These are phyloP conservation scores for Plectranthus barbatus DNA, from an alignment of 257 asterid genomes.

Conservation along the genomic window DNA sequence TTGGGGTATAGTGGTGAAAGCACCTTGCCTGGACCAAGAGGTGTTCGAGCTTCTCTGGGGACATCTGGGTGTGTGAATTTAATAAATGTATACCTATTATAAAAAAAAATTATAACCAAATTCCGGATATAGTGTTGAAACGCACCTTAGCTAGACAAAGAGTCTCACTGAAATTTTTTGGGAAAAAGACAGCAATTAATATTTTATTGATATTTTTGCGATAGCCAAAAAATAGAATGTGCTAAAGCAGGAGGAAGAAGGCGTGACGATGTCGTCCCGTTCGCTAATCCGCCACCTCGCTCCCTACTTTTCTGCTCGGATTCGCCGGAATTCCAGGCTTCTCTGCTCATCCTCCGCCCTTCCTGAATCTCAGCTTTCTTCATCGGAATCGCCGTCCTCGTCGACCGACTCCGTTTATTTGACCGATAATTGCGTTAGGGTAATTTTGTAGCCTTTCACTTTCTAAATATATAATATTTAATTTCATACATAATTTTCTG, in stretches of 20 bases:
- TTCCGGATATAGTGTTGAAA: no score
- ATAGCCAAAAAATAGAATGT: slow-evolving; percentile 7
- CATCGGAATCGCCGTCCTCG: slow-evolving; percentile 35
- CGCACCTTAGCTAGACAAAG: no score
- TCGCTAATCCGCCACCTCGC: slow-evolving; percentile 47
- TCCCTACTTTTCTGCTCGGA: slow-evolving; percentile 44
- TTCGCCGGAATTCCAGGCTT: slow-evolving; percentile 64
- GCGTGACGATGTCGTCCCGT: slow-evolving; percentile 35
- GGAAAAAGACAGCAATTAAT: no score
- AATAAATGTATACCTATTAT: no score
- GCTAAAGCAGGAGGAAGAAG: slow-evolving; percentile 14
- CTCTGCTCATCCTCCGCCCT: slow-evolving; percentile 48
- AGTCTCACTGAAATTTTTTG: no score
- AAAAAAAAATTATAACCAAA: no score
- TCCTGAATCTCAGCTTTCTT: slow-evolving; percentile 27
- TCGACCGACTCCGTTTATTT: slow-evolving; percentile 36
- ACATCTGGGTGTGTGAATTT: no score
- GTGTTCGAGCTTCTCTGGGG: no score
- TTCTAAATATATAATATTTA: background rate
- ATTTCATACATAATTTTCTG: no score
- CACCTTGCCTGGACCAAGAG: no score
- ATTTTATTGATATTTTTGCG: no score
- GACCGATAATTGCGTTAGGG: slow-evolving; percentile 75
- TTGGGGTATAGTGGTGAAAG: no score
- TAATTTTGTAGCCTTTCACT: slow-evolving; percentile 14